Conservation (phyloP, 116 monocot genomes). For the Dioscorea cayenensis region DNA sequence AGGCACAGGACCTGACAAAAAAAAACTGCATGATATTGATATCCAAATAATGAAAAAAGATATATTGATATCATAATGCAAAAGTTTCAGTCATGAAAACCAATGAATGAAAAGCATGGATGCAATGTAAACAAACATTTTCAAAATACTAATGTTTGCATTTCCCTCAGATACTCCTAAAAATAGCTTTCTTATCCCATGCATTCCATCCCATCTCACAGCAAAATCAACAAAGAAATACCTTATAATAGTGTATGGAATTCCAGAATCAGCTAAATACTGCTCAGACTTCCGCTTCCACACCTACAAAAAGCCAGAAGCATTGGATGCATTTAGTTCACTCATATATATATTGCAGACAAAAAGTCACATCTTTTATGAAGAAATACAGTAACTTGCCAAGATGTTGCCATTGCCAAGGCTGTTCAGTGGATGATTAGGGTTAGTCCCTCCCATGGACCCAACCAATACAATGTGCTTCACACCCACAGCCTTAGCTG, state of each 20-base stretch:
- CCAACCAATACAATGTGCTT: slow-evolving; percentile 98
- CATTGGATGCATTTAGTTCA: background rate
- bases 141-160: no score
- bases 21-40: no score
- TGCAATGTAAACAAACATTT: no score
- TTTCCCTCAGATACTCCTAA: no score
- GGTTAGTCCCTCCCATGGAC: slow-evolving; percentile 95
- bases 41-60: no score
- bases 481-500: slow-evolving; percentile 82
- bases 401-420: slow-evolving; percentile 98
- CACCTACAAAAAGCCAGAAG: slow-evolving; percentile 31
- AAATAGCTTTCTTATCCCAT: background rate
- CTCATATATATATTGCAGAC: background rate
- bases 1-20: no score
- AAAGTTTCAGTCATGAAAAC: no score
- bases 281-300: slow-evolving; percentile 99
- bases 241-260: slow-evolving; percentile 98
- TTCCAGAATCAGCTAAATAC: slow-evolving; percentile 88
- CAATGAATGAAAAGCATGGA: no score
- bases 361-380: background rate
- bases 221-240: slow-evolving; percentile 5
- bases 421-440: slow-evolving; percentile 81
- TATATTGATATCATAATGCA: no score
- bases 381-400: slow-evolving; percentile 26
- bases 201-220: background rate